Conservation (phyloP, 2,329 filamentous ascomycete species). For the Fusarium tanahbumbuense region DNA sequence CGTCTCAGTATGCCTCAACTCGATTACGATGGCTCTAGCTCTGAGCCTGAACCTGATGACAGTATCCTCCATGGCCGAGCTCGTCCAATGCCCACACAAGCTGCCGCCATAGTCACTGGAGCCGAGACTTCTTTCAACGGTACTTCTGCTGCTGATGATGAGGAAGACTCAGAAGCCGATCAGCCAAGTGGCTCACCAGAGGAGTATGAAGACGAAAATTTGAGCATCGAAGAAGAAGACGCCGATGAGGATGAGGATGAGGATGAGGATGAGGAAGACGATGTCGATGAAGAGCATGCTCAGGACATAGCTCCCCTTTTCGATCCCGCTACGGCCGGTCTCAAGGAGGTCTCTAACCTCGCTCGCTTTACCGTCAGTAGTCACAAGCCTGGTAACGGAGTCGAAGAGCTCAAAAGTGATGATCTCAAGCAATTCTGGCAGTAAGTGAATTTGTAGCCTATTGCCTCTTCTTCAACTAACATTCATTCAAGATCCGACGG, state of each 20-base stretch:
- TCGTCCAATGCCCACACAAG: slow-evolving; percentile 32
- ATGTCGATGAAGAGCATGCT: slow-evolving; percentile 43
- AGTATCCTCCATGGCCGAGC: slow-evolving; percentile 51
- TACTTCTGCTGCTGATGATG: slow-evolving; percentile 38
- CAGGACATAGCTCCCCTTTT: slow-evolving; percentile 57
- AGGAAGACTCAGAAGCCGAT: slow-evolving; percentile 1
- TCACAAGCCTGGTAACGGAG: slow-evolving; percentile 82
- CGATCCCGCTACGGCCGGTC: slow-evolving; percentile 63
- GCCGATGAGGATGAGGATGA: slow-evolving; percentile 45
- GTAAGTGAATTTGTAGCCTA: slow-evolving; percentile 56
- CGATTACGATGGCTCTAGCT: slow-evolving; percentile 52
- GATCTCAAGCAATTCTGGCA: slow-evolving; percentile 83
- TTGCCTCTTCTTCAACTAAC: background rate
- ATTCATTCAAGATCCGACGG: slow-evolving; percentile 74
- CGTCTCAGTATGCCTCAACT: slow-evolving; percentile 53
- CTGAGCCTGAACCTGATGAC: slow-evolving; percentile 50
- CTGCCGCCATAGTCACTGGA: slow-evolving; percentile 40
- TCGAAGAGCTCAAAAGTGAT: slow-evolving; percentile 79
- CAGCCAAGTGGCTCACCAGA: slow-evolving; percentile 46
- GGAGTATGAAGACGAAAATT: slow-evolving; percentile 50
- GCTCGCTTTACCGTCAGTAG: slow-evolving; percentile 86
- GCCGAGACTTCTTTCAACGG: slow-evolving; percentile 48
- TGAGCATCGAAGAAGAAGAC: slow-evolving; percentile 48
- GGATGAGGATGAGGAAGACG: slow-evolving; percentile 20
- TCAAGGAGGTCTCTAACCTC: slow-evolving; percentile 87